A percentile compares a stretch with the other conserved stretches of the same genome.
These are phyloP conservation scores for Colletotrichum paranaense DNA, from an alignment of 2,329 filamentous ascomycete genomes.

Conservation along the genomic window DNA sequence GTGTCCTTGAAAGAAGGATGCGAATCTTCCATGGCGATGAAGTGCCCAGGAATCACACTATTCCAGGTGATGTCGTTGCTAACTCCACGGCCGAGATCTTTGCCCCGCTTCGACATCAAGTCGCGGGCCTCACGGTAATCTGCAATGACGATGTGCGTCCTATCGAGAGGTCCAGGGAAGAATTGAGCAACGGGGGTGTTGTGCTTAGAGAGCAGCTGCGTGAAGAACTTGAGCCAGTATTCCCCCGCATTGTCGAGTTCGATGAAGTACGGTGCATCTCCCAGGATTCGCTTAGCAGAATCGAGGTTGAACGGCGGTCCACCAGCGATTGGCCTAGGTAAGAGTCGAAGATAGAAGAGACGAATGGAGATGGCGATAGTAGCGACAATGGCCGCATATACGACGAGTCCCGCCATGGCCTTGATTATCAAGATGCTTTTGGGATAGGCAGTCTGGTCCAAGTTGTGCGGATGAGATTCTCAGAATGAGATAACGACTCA, in stretches of 20 bases:
- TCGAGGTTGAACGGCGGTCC: constrained; percentile 1
- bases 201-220: neutral
- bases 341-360: neutral
- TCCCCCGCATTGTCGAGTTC: neutral
- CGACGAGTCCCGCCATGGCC: neutral
- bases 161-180: neutral
- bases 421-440: neutral
- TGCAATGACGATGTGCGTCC: neutral
- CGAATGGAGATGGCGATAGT: neutral
- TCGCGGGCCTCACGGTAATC: constrained; percentile 9
- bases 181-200: constrained; percentile 3
- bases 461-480: no score
- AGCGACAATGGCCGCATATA: neutral
- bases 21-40: constrained; percentile 6
- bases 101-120: constrained; percentile 14
- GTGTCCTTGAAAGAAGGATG: constrained; percentile 13
- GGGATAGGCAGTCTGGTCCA: neutral
- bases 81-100: neutral
- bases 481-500: neutral
- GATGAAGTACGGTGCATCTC: constrained; percentile 1
- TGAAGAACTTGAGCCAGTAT: constrained; percentile 6
- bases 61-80: neutral
- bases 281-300: neutral
- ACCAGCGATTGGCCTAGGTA: neutral
- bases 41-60: neutral